A percentile compares a stretch with the other conserved stretches of the same genome.
Evolutionary conservation across 2,329 filamentous ascomycete genomes (phyloP).

Genomic region (Clonostachys rosea): DNA sequence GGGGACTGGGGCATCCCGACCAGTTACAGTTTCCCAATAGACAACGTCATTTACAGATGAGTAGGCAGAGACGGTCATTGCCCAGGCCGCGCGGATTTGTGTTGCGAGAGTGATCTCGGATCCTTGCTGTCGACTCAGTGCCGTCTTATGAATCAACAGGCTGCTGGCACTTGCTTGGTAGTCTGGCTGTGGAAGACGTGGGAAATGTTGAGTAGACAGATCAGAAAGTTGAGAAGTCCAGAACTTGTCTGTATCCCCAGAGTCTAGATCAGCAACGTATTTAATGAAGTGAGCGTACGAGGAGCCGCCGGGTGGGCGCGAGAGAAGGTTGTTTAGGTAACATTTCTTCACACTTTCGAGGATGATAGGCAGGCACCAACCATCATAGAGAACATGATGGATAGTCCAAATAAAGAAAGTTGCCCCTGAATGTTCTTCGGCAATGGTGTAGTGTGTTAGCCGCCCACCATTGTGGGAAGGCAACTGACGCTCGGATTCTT

Average conservation of each 20-base stretch:
- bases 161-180: constrained; percentile 8
- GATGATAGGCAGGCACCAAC: constrained; percentile 14
- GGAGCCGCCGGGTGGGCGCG: background rate
- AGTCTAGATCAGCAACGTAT: constrained; percentile 4
- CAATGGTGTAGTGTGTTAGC: too few species aligned
- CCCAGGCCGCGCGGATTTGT: constrained; percentile 12
- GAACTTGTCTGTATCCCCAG: constrained; percentile 4
- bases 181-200: constrained; percentile 8
- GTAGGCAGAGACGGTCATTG: constrained; percentile 10
- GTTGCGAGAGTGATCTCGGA: constrained; percentile 11
- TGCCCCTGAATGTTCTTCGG: too few species aligned
- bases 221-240: constrained; percentile 8
- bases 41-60: constrained; percentile 9
- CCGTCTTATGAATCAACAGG: constrained; percentile 8
- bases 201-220: constrained; percentile 10
- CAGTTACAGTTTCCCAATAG: constrained; percentile 13
- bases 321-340: constrained; percentile 11
- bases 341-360: constrained; percentile 11
- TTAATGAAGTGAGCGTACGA: constrained; percentile 8
- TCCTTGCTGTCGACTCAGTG: background rate
- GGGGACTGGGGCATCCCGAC: constrained; percentile 10
- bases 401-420: constrained; percentile 14
- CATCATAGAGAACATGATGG: constrained; percentile 18
- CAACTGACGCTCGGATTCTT: too few species aligned
- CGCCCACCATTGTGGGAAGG: too few species aligned